Conservation (phyloP, 2,329 filamentous ascomycete species). For the Hortaea sp. region DNA sequence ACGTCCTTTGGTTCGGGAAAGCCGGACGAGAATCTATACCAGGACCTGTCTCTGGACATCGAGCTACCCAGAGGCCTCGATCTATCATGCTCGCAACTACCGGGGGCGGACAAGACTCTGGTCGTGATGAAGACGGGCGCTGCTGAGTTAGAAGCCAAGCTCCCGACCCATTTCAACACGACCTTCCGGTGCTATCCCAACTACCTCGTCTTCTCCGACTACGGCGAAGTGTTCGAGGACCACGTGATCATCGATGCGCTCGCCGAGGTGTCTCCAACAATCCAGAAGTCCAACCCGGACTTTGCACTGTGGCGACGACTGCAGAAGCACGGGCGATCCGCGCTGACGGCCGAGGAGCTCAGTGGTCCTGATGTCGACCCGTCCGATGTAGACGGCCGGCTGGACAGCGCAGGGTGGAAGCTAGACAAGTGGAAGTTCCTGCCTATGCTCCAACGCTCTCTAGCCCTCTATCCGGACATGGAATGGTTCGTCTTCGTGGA, state of each 20-base stretch:
- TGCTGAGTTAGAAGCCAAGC: conserved; percentile 46
- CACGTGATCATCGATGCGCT: conserved; percentile 27
- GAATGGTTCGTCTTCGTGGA: conserved; percentile 50
- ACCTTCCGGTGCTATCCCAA: conserved; percentile 41
- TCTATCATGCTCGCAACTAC: neutral
- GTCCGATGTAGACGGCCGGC: neutral
- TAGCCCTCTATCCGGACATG: conserved; percentile 33
- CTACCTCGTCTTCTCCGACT: conserved; percentile 42
- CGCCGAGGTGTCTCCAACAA: conserved; percentile 16
- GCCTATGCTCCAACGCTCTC: conserved; percentile 44
- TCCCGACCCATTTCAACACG: conserved; percentile 46
- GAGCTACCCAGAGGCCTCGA: neutral
- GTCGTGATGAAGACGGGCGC: conserved; percentile 51
- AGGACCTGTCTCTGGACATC: neutral
- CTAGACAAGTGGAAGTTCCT: conserved; percentile 50
- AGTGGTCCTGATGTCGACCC: conserved; percentile 10
- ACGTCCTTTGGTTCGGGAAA: no score
- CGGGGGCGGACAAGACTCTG: conserved; percentile 34
- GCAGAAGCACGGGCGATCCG: conserved; percentile 20
- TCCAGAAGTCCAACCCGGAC: conserved; percentile 23
- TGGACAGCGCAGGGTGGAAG: conserved; percentile 35
- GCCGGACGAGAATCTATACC: no score
- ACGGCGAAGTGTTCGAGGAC: conserved; percentile 36
- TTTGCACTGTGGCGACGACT: conserved; percentile 25
- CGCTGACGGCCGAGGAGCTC: conserved; percentile 22